These are phyloP conservation scores for Rhazya stricta DNA, from an alignment of 257 asterid species.

Conservation along the genomic window DNA sequence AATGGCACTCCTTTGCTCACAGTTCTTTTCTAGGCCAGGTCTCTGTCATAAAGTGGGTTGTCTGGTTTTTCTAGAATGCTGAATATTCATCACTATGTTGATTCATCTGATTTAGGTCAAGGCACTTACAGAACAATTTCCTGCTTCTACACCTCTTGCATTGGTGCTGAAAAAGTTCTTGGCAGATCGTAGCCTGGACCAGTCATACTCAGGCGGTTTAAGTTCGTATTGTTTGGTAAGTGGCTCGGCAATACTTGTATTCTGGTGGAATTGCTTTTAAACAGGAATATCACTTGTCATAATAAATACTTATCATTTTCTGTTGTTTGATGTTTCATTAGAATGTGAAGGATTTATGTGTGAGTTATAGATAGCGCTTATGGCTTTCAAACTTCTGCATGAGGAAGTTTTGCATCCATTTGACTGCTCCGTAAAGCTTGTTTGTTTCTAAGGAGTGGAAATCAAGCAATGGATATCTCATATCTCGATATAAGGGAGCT, in stretches of 20 bases:
- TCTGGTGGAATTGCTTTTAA: not conserved
- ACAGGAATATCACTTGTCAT: not conserved
- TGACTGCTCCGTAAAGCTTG: not conserved
- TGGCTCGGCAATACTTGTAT: constrained; percentile 15
- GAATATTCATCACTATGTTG: constrained; percentile 10
- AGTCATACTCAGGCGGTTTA: constrained; percentile 96
- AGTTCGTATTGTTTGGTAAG: constrained; percentile 95
- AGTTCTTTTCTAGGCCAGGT: not conserved
- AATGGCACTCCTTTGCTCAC: not conserved
- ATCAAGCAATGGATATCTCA: not conserved
- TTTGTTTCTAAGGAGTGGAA: constrained; percentile 1
- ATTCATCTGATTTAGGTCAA: constrained; percentile 55
- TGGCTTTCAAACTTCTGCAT: not conserved
- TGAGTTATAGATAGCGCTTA: not conserved
- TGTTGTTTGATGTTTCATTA: constrained; percentile 1
- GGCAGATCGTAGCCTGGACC: constrained; percentile 97
- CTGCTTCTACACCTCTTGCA: constrained; percentile 88
- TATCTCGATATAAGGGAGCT: not conserved
- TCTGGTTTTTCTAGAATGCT: constrained; percentile 13
- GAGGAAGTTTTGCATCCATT: not conserved
- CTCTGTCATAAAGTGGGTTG: not conserved
- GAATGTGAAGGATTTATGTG: not conserved
- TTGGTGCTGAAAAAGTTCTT: constrained; percentile 91
- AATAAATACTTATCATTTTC: not conserved
- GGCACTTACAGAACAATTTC: constrained; percentile 87